Conservation (phyloP, 2,329 filamentous ascomycete genomes). For the Neoarthrinium moseri region DNA sequence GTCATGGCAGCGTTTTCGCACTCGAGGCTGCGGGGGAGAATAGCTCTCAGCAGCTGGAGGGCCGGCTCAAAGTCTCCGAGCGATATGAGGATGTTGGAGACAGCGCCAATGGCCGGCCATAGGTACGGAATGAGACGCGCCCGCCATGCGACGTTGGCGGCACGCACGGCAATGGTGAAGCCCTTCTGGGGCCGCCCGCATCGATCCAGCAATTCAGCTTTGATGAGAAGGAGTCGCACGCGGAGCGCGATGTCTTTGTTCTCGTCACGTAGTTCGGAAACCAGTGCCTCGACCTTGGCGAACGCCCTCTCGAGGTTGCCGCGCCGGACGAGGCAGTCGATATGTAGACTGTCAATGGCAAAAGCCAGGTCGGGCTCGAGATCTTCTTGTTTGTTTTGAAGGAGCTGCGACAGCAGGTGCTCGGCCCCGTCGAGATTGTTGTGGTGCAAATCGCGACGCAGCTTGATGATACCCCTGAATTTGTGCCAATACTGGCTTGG, state of each 20-base stretch:
- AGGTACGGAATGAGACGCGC: slow-evolving; percentile 67
- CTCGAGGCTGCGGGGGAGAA: slow-evolving; percentile 77
- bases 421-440: slow-evolving; percentile 52
- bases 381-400: slow-evolving; percentile 50
- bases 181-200: slow-evolving; percentile 70
- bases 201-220: slow-evolving; percentile 67
- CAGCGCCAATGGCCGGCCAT: slow-evolving; percentile 68
- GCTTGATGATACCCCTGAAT: slow-evolving; percentile 64
- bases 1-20: slow-evolving; percentile 61
- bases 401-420: slow-evolving; percentile 48
- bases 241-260: slow-evolving; percentile 61
- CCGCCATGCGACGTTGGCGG: slow-evolving; percentile 70
- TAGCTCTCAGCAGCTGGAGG: slow-evolving; percentile 60
- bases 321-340: slow-evolving; percentile 49
- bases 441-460: slow-evolving; percentile 60
- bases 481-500: slow-evolving; percentile 71
- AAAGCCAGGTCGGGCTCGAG: slow-evolving; percentile 52
- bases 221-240: slow-evolving; percentile 69
- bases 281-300: slow-evolving; percentile 43
- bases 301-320: slow-evolving; percentile 48
- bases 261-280: slow-evolving; percentile 40
- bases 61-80: slow-evolving; percentile 71
- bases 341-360: slow-evolving; percentile 49
- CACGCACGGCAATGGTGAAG: slow-evolving; percentile 74
- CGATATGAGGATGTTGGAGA: slow-evolving; percentile 68